Evolutionary conservation across 805 yeast genomes (phyloP), one percentile per base, ranked within the genome.

Genomic region (Kluyveromyces aestuarii): DNA sequence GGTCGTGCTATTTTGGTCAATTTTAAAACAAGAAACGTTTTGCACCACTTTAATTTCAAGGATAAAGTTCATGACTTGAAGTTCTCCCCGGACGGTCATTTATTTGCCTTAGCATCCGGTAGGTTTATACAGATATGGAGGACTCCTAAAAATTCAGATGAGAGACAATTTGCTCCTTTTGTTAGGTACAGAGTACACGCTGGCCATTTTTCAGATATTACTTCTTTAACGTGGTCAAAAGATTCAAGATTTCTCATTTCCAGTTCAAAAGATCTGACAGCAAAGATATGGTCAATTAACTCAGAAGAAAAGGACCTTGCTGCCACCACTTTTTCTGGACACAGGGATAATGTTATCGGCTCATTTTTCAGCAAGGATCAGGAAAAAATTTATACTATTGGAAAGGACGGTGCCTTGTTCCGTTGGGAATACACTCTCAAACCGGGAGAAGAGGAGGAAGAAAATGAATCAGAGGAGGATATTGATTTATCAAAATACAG

Each of bases 111-210:
- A 27, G 95, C 95, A 4, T 72, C 81, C 36, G 88, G 87, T 6
- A 72, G 95, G 55, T 84, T 85, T 47, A 71, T 91, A 16, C 97
- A 93, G 65, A 82, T 93, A 8, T 93, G 99, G 99, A 82, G 80
- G 60, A 87, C 97, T 1, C 97, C 97, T 0, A 81, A 78, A 43
- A 71, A 73, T 21, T 70, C 80, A 8, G 93, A 87, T 57, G 96
- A 88, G 60, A 76, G 96, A 52, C 96, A 89, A 63, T 93, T 93
- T 73, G 93, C 96, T 0, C 99, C 99, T 14, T 93, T 93, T 67
- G 86, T 91, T 38, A 84, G 96, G 53, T 87, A 87, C 66, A 74
- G 96, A 60, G 79, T 86, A 8, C 89, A 89, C 59, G 88, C 96
- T 1, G 99, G 99, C 36, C 99, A 93, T 70, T 89, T 81, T 63